Percentiles rank a stretch among this genome's conserved stretches.
Conservation (phyloP, 495 filamentous ascomycete species). For the Aspergillus steynii region DNA sequence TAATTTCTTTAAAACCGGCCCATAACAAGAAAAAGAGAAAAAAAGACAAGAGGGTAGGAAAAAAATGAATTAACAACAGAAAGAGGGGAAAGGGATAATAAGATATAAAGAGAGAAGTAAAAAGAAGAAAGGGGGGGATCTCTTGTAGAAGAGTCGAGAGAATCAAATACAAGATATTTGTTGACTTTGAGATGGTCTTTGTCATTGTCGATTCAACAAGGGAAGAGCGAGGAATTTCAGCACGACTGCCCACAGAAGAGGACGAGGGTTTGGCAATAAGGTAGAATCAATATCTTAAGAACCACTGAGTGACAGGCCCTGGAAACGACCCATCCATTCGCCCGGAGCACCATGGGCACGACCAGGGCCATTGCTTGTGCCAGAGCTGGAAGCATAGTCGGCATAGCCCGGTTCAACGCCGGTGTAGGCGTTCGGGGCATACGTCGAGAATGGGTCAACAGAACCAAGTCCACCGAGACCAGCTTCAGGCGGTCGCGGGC, state of each 20-base stretch:
- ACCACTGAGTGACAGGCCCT: constrained; percentile 50
- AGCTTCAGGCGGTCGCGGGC: constrained; percentile 31
- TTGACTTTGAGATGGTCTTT: background rate
- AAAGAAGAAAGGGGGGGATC: constrained; percentile 8
- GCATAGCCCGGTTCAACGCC: constrained; percentile 34
- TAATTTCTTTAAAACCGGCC: constrained; percentile 19
- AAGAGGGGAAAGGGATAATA: background rate
- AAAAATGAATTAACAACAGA: constrained; percentile 8
- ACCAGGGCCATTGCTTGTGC: constrained; percentile 27
- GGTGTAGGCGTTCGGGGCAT: constrained; percentile 32
- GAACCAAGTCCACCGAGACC: constrained; percentile 24
- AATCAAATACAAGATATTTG: background rate
- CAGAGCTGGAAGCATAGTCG: constrained; percentile 32
- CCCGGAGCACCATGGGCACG: constrained; percentile 39
- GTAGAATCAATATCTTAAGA: constrained; percentile 29
- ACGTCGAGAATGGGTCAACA: constrained; percentile 40
- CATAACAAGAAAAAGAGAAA: constrained; percentile 3
- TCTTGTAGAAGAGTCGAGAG: constrained; percentile 1
- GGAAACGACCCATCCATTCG: constrained; percentile 50
- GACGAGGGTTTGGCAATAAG: background rate
- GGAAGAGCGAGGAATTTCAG: background rate
- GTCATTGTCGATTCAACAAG: background rate
- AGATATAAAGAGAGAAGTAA: constrained; percentile 8
- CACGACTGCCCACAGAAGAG: no score
- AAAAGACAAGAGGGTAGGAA: constrained; percentile 16